Conservation (phyloP, 768 basidiomycete species). For the Leccinum sublutescens region DNA sequence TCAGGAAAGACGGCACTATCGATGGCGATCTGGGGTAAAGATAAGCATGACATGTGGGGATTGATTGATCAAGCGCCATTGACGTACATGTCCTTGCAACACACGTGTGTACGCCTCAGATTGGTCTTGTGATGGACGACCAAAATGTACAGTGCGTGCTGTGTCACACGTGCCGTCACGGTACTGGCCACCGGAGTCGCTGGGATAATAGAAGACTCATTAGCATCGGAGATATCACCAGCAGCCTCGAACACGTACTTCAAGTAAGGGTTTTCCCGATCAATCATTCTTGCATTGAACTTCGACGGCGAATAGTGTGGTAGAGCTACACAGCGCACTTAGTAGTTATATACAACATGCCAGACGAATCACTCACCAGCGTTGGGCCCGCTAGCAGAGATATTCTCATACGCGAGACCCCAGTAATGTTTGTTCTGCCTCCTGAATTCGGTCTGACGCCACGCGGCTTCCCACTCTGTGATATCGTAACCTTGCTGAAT, state of each 20-base stretch:
- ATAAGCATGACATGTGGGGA: constrained; percentile 18
- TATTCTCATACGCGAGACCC: constrained; percentile 87
- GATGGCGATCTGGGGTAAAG: constrained; percentile 71
- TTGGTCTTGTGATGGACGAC: constrained; percentile 80
- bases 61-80: constrained; percentile 19
- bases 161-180: constrained; percentile 89
- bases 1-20: constrained; percentile 88
- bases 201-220: constrained; percentile 32
- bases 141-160: constrained; percentile 82
- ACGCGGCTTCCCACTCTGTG: constrained; percentile 90
- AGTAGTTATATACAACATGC: neutral
- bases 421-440: constrained; percentile 69
- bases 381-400: constrained; percentile 87
- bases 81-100: constrained; percentile 89
- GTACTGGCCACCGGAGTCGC: constrained; percentile 92
- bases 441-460: constrained; percentile 75
- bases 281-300: constrained; percentile 66
- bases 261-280: constrained; percentile 79
- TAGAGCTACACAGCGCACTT: constrained; percentile 48
- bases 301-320: constrained; percentile 90
- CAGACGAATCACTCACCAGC: constrained; percentile 47
- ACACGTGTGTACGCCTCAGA: constrained; percentile 93
- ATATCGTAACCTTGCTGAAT: constrained; percentile 75
- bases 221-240: constrained; percentile 14
- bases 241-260: constrained; percentile 53